phyloP scores from a whole-genome alignment of 208 protist genomes.

The Leishmania gerbilli region DNA sequence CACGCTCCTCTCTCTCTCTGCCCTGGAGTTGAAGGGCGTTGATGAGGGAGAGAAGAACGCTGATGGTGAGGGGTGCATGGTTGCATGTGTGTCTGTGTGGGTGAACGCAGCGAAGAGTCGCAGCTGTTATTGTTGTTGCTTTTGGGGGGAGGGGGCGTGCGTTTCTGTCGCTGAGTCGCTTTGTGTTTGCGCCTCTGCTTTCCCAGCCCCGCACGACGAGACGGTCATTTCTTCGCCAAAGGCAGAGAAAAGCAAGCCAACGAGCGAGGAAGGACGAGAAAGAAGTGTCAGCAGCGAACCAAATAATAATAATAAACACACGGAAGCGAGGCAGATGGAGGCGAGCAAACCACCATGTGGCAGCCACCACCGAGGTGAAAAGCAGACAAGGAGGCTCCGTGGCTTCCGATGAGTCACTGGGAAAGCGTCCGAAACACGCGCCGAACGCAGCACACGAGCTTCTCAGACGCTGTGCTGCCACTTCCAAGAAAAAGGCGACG shows the following conservation, averaged over 20 bases:
- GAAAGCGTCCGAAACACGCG: not conserved
- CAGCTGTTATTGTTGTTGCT: not conserved
- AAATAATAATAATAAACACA: not conserved
- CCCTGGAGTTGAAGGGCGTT: not conserved
- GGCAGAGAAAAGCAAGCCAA: not conserved
- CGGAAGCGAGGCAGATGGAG: not conserved
- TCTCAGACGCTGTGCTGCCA: not conserved
- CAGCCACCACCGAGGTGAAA: not conserved
- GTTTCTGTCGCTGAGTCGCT: not conserved
- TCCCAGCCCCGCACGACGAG: not conserved
- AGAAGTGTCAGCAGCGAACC: not conserved
- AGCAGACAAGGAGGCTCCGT: not conserved
- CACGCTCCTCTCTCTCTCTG: not conserved
- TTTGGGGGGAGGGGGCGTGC: not conserved
- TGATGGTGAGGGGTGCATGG: not conserved
- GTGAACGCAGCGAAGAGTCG: not conserved
- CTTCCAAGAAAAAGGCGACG: not conserved
- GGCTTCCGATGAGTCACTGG: not conserved
- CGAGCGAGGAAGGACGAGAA: not conserved
- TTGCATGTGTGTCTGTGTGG: not conserved
- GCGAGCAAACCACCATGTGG: not conserved
- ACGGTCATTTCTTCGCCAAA: not conserved
- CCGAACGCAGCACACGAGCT: not conserved
- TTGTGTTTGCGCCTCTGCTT: not conserved
- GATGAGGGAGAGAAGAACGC: not conserved